A percentile compares a stretch with the other conserved stretches of the same genome.
Evolutionary conservation across 495 filamentous ascomycete genomes (phyloP).

Genomic region (Penicillium atrosanguineum): DNA sequence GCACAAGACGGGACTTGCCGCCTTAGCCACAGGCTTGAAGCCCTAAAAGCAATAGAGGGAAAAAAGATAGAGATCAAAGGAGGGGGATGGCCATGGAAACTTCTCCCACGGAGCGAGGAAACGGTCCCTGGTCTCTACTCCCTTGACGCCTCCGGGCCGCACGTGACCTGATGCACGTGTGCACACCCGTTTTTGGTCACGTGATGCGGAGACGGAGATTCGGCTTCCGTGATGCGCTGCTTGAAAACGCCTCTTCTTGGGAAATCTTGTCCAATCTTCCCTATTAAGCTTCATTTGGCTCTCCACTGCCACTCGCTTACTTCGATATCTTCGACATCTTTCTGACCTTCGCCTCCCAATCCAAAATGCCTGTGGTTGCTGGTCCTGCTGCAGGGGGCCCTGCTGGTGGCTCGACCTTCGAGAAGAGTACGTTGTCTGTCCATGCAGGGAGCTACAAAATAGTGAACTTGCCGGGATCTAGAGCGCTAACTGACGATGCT

Average conservation of each 20-base stretch:
- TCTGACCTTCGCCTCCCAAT: neutral
- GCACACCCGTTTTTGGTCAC: conserved; percentile 12
- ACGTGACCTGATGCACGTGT: conserved; percentile 23
- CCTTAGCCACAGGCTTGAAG: conserved; percentile 34
- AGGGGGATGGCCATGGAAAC: conserved; percentile 25
- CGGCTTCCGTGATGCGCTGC: conserved; percentile 11
- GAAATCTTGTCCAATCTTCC: neutral
- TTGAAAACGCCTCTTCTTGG: conserved; percentile 16
- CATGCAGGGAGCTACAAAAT: neutral
- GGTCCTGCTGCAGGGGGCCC: conserved; percentile 47
- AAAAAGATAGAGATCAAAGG: conserved; percentile 20
- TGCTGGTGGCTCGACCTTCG: conserved; percentile 76
- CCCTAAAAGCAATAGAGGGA: conserved; percentile 23
- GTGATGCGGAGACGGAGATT: conserved; percentile 22
- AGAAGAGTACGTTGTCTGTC: conserved; percentile 71
- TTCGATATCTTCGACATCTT: neutral
- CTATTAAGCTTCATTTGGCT: neutral
- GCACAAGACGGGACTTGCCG: conserved; percentile 36
- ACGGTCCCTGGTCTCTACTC: conserved; percentile 15
- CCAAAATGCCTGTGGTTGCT: conserved; percentile 67
- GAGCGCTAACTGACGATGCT: conserved; percentile 21
- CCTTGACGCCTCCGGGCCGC: conserved; percentile 22
- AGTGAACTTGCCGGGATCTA: neutral
- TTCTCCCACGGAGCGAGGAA: conserved; percentile 25
- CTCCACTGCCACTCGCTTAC: conserved; percentile 2